phyloP scores from a whole-genome alignment of 2,329 filamentous ascomycete genomes.

The Podosphaera aphanis region DNA sequence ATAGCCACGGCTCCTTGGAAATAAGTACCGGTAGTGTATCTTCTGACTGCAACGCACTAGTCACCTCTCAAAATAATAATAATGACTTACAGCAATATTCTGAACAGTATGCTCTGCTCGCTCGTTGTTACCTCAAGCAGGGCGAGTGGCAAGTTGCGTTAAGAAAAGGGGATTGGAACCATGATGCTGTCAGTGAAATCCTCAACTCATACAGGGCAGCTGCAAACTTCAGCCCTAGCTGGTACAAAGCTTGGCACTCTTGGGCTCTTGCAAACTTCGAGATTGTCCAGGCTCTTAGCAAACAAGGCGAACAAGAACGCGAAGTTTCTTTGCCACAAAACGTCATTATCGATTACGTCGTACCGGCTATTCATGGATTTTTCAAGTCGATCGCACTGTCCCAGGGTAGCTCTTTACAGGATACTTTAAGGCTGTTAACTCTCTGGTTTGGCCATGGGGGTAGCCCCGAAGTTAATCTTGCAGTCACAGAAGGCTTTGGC shows the following conservation, averaged over 20 bases:
- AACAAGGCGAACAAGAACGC: slow-evolving; percentile 9
- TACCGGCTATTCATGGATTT: slow-evolving; percentile 86
- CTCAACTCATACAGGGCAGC: slow-evolving; percentile 77
- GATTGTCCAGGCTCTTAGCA: slow-evolving; percentile 58
- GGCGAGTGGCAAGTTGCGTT: slow-evolving; percentile 85
- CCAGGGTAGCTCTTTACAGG: slow-evolving; percentile 77
- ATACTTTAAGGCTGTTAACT: slow-evolving; percentile 76
- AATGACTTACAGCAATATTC: slow-evolving; percentile 22
- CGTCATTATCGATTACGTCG: slow-evolving; percentile 65
- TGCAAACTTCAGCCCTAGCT: slow-evolving; percentile 78
- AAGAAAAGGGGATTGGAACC: slow-evolving; percentile 72
- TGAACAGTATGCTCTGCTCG: slow-evolving; percentile 49
- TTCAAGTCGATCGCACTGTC: slow-evolving; percentile 92
- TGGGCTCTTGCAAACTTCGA: slow-evolving; percentile 98
- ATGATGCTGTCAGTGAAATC: slow-evolving; percentile 68
- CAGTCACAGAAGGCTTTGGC: slow-evolving; percentile 73
- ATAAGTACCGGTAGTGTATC: not conserved
- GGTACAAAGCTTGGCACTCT: slow-evolving; percentile 98
- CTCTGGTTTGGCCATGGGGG: slow-evolving; percentile 93
- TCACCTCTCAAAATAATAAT: not conserved
- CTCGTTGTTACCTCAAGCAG: slow-evolving; percentile 87
- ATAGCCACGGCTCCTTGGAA: slow-evolving; percentile 16
- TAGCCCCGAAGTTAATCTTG: slow-evolving; percentile 63
- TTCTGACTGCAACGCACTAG: not conserved
- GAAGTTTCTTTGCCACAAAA: slow-evolving; percentile 29